Conservation (phyloP, 2,329 filamentous ascomycete species). For the Amylocarpus encephaloides region DNA sequence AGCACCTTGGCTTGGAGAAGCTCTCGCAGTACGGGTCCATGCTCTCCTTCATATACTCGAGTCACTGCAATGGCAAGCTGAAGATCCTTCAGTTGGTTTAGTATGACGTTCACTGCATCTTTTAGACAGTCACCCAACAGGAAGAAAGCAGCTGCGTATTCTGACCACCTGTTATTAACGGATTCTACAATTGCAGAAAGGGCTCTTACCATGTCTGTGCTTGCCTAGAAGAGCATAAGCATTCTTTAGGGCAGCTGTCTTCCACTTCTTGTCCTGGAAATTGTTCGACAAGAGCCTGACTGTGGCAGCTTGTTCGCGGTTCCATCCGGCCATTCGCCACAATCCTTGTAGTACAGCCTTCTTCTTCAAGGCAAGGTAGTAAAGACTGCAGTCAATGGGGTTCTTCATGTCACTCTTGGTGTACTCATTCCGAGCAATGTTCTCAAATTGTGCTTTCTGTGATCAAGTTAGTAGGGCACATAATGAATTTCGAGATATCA, state of each 20-base stretch:
- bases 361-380: conserved; percentile 85
- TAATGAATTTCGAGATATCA: background rate
- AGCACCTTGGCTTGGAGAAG: conserved; percentile 77
- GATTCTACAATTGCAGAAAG: background rate
- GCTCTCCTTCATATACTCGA: conserved; percentile 81
- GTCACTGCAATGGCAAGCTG: conserved; percentile 86
- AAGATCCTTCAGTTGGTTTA: conserved; percentile 80
- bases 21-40: conserved; percentile 63
- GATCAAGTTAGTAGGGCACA: conserved; percentile 10
- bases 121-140: conserved; percentile 77
- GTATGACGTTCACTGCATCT: conserved; percentile 79
- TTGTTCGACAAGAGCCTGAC: conserved; percentile 80
- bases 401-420: conserved; percentile 81
- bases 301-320: conserved; percentile 77
- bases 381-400: conserved; percentile 83
- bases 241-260: conserved; percentile 86
- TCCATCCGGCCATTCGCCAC: conserved; percentile 91
- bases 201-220: conserved; percentile 65
- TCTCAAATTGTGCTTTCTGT: conserved; percentile 73
- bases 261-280: conserved; percentile 82
- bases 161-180: conserved; percentile 36
- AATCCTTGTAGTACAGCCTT: conserved; percentile 85
- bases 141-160: conserved; percentile 95
- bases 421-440: conserved; percentile 90
- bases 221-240: conserved; percentile 92